A percentile compares a stretch with the other conserved stretches of the same genome.
phyloP scores from a whole-genome alignment of 306 rosid genomes.

The Sophora flavescens region DNA sequence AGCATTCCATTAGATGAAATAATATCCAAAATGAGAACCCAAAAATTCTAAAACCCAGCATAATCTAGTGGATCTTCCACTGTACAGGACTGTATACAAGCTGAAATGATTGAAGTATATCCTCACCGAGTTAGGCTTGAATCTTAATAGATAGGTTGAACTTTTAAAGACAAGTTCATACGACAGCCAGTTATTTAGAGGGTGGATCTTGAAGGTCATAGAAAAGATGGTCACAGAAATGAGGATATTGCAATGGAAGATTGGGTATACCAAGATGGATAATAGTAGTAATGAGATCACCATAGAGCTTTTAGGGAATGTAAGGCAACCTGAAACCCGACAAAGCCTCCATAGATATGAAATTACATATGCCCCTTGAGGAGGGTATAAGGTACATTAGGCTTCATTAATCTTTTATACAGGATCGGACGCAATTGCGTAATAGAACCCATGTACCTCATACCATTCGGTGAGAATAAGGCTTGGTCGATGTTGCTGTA shows the following conservation, averaged over 20 bases:
- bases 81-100: constrained; percentile 12
- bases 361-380: not conserved
- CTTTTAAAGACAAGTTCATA: not conserved
- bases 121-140: not conserved
- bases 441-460: constrained; percentile 21
- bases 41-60: constrained; percentile 17
- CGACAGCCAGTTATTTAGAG: not conserved
- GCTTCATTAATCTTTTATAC: not conserved
- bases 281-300: not conserved
- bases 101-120: constrained; percentile 1
- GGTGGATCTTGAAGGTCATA: not conserved
- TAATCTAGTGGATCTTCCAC: not conserved
- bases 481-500: not conserved
- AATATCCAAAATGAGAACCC: constrained; percentile 20
- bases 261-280: constrained; percentile 11
- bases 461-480: constrained; percentile 8
- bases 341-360: not conserved
- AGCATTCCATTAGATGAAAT: constrained; percentile 26
- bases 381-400: not conserved
- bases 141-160: not conserved
- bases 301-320: not conserved
- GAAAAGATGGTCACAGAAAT: not conserved
- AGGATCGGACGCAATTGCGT: not conserved
- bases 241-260: not conserved
- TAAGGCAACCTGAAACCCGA: constrained; percentile 10